phyloP scores from a whole-genome alignment of 1,284 basidiomycete genomes.

The Heterobasidion parviporum region DNA sequence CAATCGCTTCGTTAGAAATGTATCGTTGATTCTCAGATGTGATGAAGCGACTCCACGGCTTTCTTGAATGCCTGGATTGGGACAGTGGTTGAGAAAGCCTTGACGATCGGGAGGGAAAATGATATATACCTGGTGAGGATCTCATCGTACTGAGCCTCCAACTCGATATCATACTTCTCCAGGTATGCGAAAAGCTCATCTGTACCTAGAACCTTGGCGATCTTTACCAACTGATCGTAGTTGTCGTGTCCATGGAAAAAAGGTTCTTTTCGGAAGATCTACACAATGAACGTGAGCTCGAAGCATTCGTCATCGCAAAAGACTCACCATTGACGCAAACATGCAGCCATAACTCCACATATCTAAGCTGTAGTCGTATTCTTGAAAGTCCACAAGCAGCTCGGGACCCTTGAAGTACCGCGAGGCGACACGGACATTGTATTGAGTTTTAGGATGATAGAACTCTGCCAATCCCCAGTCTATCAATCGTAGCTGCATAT shows the following conservation, averaged over 20 bases:
- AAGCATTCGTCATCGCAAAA: neutral
- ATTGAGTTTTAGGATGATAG: slow-evolving; percentile 96
- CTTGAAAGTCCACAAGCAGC: slow-evolving; percentile 95
- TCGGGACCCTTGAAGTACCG: slow-evolving; percentile 99
- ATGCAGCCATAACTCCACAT: slow-evolving; percentile 99
- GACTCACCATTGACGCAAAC: slow-evolving; percentile 93
- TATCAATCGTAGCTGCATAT: slow-evolving; percentile 77
- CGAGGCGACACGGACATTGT: slow-evolving; percentile 96
- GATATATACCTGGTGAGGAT: slow-evolving; percentile 64
- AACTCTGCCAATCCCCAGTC: slow-evolving; percentile 99
- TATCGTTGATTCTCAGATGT: slow-evolving; percentile 95
- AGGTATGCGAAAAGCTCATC: slow-evolving; percentile 89
- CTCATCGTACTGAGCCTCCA: slow-evolving; percentile 88
- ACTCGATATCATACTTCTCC: slow-evolving; percentile 91
- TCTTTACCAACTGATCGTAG: slow-evolving; percentile 98
- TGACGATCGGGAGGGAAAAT: neutral
- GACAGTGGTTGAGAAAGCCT: slow-evolving; percentile 1
- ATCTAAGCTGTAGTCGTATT: slow-evolving; percentile 94
- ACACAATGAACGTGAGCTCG: slow-evolving; percentile 4
- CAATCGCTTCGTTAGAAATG: slow-evolving; percentile 97
- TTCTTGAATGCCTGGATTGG: slow-evolving; percentile 70
- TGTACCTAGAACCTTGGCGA: slow-evolving; percentile 94
- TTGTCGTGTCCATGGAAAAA: slow-evolving; percentile 99
- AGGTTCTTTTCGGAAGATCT: slow-evolving; percentile 99
- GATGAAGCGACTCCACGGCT: slow-evolving; percentile 91